Base-by-base conservation (phyloP, 768 basidiomycete species). In the Dacryopinax primogenitus region DNA sequence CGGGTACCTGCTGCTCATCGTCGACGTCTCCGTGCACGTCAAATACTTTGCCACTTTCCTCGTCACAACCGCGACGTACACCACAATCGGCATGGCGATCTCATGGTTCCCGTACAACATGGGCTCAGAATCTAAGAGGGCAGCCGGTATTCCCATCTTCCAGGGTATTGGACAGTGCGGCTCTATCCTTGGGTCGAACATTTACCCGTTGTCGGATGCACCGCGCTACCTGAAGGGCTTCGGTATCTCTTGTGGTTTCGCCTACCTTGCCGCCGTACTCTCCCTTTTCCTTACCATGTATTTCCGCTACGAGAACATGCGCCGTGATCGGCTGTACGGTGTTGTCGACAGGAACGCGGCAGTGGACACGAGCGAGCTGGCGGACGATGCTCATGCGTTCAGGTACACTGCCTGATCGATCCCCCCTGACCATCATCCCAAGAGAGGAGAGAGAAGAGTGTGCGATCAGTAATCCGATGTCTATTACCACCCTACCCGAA, bases 11-110 rank as follows among this genome's bases (percentile, higher is more conserved):
- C 44, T 41, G 26, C 37, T 64, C 12, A 41, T 32, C 3, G 63
- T 41, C 9, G 15, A 64, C 30, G 63, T 41, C 13, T 21, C 63
- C 63, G 37, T 64, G 18, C 30, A 47, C 37, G 67, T 64, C 44
- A 47, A 67, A 26, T 68, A 68, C 63, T 68, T 69, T 39, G 62
- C 63, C 30, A 65, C 58, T 36, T 33, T 68, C 37, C 45, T 58
- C 16, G 45, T 66, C 30, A 63, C 64, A 36, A 33, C 62, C 37
- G 47, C 34, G 21, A 64, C 51, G 26, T 66, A 64, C 37, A 36
- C 51, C 36, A 62, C 45, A 7, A 68, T 68, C 18, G 65, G 63
- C 18, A 63, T 65, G 7, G 44, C 45, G 30, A 64, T 62, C 7
- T 33, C 63, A 16, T 66, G 68, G 66, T 44, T 34, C 30, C 33